Evolutionary conservation across 176 grass and related monocot species (phyloP), one percentile per base, ranked within the genome.

Genomic region (Phyllostachys edulis): DNA sequence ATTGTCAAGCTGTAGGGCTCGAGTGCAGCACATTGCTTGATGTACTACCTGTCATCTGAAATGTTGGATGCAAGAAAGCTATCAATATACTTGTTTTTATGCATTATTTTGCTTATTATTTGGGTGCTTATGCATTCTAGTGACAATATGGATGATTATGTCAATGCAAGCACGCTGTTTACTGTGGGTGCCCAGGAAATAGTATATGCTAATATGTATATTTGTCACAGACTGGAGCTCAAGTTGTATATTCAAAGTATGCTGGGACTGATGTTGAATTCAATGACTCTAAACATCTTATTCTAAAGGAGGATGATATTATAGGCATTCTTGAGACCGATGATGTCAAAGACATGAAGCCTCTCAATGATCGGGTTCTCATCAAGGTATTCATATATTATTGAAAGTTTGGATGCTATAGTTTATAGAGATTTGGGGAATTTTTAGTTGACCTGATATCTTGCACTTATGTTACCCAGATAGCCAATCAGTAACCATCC

Each of bases 301-400:
- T 97, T 32, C 62, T 97, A 76, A 94, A 94, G 78, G 95, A 97
- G 71, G 95, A 97, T 47, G 95, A 97, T 61, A 86, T 97, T 76
- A 88, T 97, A 0, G 92, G 95, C 76, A 75, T 94, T 81, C 92
- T 97, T 9, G 89, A 94, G 50, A 89, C 79, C 0, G 90, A 94
- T 59, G 92, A 94, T 51, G 86, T 77, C 69, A 93, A 97, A 84
- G 95, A 97, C 61, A 77, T 97, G 77, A 94, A 94, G 75, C 95
- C 95, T 51, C 86, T 97, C 36, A 89, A 79, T 60, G 88, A 96
- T 8, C 84, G 89, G 20, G 81, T 96, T 88, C 89, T 96, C 21
- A 96, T 96, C 85, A 93, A 96, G 94, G 94, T 95, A 87, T 63
- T 27, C 8, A 12, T 66, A 32, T 61, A 14, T 10, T 57, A 57